Percentiles rank a stretch among this genome's conserved stretches.
Evolutionary conservation across 495 filamentous ascomycete genomes (phyloP).

Genomic region (Cudoniella acicularis): DNA sequence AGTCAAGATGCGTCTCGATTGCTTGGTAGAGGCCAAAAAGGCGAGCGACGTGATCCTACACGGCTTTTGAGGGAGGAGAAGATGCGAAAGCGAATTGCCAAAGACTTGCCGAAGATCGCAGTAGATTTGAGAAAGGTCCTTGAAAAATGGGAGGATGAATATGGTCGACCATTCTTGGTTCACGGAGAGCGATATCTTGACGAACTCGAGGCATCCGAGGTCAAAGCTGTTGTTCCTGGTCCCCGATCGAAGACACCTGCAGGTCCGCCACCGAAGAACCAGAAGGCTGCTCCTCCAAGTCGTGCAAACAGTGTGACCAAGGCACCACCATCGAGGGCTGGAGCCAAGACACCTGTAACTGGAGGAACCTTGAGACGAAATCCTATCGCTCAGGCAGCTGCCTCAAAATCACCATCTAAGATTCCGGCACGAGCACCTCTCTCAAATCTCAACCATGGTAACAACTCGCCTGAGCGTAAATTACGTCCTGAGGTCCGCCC

Average conservation of each 20-base stretch:
- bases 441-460: conserved; percentile 73
- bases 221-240: conserved; percentile 56
- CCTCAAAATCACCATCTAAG: conserved; percentile 63
- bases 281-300: conserved; percentile 38
- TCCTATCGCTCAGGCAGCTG: conserved; percentile 45
- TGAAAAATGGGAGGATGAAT: conserved; percentile 90
- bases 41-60: conserved; percentile 87
- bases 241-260: conserved; percentile 79
- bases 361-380: conserved; percentile 49
- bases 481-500: conserved; percentile 1
- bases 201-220: conserved; percentile 58
- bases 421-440: conserved; percentile 80
- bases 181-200: conserved; percentile 88
- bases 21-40: conserved; percentile 82
- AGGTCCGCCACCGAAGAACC: conserved; percentile 45
- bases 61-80: conserved; percentile 96
- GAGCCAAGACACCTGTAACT: conserved; percentile 66
- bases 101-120: conserved; percentile 90
- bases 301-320: conserved; percentile 46
- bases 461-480: conserved; percentile 74
- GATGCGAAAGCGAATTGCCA: conserved; percentile 93
- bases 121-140: conserved; percentile 74
- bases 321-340: conserved; percentile 49
- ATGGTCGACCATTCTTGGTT: conserved; percentile 86
- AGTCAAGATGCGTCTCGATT: conserved; percentile 93